Conservation (phyloP, 805 yeast genomes). For the Pichia membranifaciens region DNA sequence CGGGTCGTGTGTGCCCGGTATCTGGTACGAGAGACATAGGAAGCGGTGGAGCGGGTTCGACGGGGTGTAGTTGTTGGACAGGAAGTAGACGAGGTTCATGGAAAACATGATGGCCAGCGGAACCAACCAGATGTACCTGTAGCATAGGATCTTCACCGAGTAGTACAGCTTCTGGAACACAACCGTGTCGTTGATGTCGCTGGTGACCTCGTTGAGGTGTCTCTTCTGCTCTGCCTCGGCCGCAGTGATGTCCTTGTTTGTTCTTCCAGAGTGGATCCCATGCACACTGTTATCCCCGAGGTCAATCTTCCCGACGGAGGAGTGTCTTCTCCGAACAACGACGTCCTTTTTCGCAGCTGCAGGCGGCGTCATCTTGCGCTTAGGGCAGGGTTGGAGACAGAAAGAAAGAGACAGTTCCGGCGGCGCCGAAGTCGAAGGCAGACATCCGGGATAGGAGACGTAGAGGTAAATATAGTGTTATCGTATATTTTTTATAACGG, state of each 20-base stretch:
- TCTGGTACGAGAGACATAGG: constrained; percentile 58
- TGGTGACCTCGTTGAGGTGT: constrained; percentile 23
- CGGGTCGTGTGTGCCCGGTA: constrained; percentile 48
- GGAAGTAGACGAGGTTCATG: constrained; percentile 40
- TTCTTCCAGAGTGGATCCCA: constrained; percentile 60
- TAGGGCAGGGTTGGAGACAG: too few species aligned
- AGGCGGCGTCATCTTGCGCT: too few species aligned
- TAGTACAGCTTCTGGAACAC: constrained; percentile 50
- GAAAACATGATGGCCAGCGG: constrained; percentile 47
- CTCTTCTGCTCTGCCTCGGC: constrained; percentile 31
- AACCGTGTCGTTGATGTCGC: constrained; percentile 41
- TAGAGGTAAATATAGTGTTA: too few species aligned
- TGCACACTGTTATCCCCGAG: constrained; percentile 71
- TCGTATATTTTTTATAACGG: too few species aligned
- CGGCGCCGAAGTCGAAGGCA: too few species aligned
- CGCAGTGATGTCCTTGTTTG: constrained; percentile 38
- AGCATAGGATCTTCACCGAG: constrained; percentile 52
- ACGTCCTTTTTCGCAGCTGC: too few species aligned
- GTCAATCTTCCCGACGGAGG: constrained; percentile 70
- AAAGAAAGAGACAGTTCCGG: too few species aligned
- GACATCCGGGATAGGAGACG: too few species aligned
- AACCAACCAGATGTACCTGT: constrained; percentile 65
- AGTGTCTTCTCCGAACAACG: constrained; percentile 24
- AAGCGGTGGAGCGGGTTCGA: constrained; percentile 60
- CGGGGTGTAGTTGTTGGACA: constrained; percentile 52